A percentile compares a stretch with the other conserved stretches of the same genome.
These are phyloP conservation scores for Russula vinacea DNA, from an alignment of 768 basidiomycete genomes.

Conservation along the genomic window DNA sequence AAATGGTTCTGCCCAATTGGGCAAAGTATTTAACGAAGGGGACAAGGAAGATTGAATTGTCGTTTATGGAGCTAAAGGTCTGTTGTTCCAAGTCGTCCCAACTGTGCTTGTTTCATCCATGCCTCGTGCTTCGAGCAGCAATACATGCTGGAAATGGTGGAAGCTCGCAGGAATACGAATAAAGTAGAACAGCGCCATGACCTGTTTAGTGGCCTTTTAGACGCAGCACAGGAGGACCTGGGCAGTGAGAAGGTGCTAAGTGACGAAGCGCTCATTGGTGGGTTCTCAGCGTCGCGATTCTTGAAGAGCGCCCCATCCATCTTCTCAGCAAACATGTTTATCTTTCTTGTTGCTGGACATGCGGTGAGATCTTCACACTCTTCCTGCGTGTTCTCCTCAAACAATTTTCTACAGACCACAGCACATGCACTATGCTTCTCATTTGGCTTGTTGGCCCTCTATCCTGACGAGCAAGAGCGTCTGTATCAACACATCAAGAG, in stretches of 20 bases:
- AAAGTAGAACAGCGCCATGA: constrained; percentile 31
- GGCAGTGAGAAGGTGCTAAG: constrained; percentile 25
- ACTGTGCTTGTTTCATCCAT: not conserved
- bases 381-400: too few relatives aligned
- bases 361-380: constrained; percentile 27
- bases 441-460: constrained; percentile 43
- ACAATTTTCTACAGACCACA: constrained; percentile 35
- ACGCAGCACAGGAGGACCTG: constrained; percentile 26
- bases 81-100: not conserved
- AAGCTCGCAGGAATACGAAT: constrained; percentile 22
- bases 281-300: not conserved
- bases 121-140: constrained; percentile 6
- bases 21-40: constrained; percentile 40
- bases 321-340: constrained; percentile 32
- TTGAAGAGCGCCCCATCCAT: not conserved
- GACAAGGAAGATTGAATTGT: constrained; percentile 36
- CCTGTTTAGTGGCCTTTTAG: constrained; percentile 33
- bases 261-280: constrained; percentile 31
- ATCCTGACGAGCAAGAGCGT: constrained; percentile 43
- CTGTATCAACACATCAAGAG: constrained; percentile 39
- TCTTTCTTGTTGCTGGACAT: constrained; percentile 39
- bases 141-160: constrained; percentile 35
- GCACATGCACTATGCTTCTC: constrained; percentile 40
- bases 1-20: constrained; percentile 42
- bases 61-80: constrained; percentile 47